A percentile compares a stretch with the other conserved stretches of the same genome.
Evolutionary conservation across 2,329 filamentous ascomycete species (phyloP).

Genomic region (Ilyonectria robusta): DNA sequence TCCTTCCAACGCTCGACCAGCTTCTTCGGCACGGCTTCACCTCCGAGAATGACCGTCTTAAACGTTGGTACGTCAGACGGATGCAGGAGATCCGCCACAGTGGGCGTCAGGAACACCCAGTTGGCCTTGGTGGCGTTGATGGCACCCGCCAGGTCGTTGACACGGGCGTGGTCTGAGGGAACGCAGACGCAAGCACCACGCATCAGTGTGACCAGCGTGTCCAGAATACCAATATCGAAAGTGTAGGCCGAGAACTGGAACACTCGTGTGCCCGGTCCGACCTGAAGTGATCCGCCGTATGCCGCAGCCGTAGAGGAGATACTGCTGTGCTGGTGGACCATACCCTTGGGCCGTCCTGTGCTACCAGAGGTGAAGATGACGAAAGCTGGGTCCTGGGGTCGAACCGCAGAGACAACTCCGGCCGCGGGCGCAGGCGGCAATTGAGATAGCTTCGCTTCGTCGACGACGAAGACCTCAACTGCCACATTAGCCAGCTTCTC

Average conservation of each 20-base stretch:
- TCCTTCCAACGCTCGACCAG: constrained; percentile 35
- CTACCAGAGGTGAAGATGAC: constrained; percentile 71
- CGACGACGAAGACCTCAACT: constrained; percentile 13
- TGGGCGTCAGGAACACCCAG: constrained; percentile 18
- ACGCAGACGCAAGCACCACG: constrained; percentile 57
- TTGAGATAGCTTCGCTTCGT: constrained; percentile 11
- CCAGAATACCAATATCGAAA: constrained; percentile 56
- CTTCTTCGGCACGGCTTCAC: constrained; percentile 31
- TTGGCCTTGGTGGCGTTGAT: constrained; percentile 13
- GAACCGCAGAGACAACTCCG: constrained; percentile 9
- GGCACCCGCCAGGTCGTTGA: constrained; percentile 18
- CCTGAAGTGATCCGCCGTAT: constrained; percentile 11
- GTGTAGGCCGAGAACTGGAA: constrained; percentile 51
- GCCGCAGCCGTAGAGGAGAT: constrained; percentile 22
- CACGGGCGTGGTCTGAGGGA: constrained; percentile 48
- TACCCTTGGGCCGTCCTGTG: constrained; percentile 69
- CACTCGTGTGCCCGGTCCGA: constrained; percentile 18
- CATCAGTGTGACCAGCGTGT: constrained; percentile 56
- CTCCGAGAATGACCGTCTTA: constrained; percentile 31
- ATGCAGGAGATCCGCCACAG: constrained; percentile 15
- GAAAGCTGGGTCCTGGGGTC: constrained; percentile 29
- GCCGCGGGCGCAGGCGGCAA: constrained; percentile 2
- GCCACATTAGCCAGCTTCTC: constrained; percentile 6
- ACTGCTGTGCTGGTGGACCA: constrained; percentile 50
- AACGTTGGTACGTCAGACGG: constrained; percentile 11